phyloP scores from a whole-genome alignment of 75 land plant genomes.

The Selaginella moellendorffii region DNA sequence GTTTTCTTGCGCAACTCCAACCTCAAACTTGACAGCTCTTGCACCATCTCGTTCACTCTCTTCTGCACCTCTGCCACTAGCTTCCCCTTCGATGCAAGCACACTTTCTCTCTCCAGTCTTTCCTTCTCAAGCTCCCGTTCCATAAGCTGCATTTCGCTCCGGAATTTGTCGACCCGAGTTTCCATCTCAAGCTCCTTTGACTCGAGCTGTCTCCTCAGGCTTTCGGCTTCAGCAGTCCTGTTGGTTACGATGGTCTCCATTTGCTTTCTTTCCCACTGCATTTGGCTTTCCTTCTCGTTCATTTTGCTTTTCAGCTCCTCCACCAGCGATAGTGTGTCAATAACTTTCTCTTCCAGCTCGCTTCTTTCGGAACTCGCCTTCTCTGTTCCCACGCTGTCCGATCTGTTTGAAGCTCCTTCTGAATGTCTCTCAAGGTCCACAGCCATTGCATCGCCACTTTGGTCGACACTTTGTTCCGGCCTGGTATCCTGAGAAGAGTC shows the following conservation, averaged over 20 bases:
- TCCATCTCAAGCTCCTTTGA: conserved; percentile 19
- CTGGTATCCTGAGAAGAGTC: too few species aligned
- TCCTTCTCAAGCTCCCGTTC: conserved; percentile 23
- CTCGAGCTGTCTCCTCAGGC: conserved; percentile 11
- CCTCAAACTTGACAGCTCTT: conserved; percentile 16
- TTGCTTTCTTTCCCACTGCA: conserved; percentile 17
- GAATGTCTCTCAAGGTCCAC: too few species aligned
- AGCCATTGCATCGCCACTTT: too few species aligned
- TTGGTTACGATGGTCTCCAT: conserved; percentile 13
- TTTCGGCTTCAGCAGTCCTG: conserved; percentile 15
- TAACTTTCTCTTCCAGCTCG: conserved; percentile 15
- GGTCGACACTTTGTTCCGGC: too few species aligned
- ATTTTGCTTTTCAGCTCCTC: conserved; percentile 12
- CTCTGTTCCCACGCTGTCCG: not conserved
- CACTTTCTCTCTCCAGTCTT: conserved; percentile 21
- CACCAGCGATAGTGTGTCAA: conserved; percentile 13
- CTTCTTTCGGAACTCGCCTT: conserved; percentile 1
- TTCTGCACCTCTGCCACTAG: conserved; percentile 19
- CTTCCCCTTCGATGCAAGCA: conserved; percentile 19
- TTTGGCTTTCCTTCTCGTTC: conserved; percentile 11
- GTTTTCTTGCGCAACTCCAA: conserved; percentile 14
- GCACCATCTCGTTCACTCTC: conserved; percentile 14
- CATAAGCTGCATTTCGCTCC: conserved; percentile 16
- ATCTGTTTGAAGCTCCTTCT: too few species aligned
- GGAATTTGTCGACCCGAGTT: conserved; percentile 12